Base-by-base conservation (phyloP, 73 alveolate genomes). In the Paramecium biaurelia region DNA sequence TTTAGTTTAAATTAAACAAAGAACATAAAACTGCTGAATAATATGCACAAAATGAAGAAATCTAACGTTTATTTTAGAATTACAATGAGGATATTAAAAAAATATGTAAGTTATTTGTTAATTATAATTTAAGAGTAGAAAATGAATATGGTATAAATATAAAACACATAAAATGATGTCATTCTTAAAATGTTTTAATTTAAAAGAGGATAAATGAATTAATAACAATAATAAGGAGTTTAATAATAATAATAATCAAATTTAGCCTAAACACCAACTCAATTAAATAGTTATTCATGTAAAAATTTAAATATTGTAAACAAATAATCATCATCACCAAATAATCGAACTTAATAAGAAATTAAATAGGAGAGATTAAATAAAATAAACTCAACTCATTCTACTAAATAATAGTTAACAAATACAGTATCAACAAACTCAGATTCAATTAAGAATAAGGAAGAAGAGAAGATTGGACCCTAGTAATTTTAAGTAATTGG, bases 381-480 rank as follows among this genome's bases (percentile, higher is more conserved):
- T 11, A 72, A 72, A 34, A 72, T 72, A 35, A 72, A 23, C n/a
- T 72, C 86, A 35, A 38, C 58, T n/a, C 86, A 72, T 72, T 32
- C 58, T 14, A 20, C 86, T 1, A 72, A 72, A 32, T 35, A 72
- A 72, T 72, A 72, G 37, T 21, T 72, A 23, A 72, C 86, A 18
- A 79, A 32, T 30, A 79, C 90, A 15, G 56, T 79, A 20, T 79
- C 90, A 18, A 79, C 94, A 0, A 82, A 89, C 21, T 58, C 84
- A 11, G 94, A 89, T 26, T 70, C 94, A 9, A 70, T 82, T 14
- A 89, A 70, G 23, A 26, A 57, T 70, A 89, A 82, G 26, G 94
- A 89, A 18, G 94, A 89, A 12, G 94, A 89, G 24, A 89, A 89
- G 76, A 89, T 89, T 12, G 94, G 94, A 24, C 94, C 94, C 15